Evolutionary conservation across 495 filamentous ascomycete species (phyloP).

Genomic region (Penicillium goetzii): DNA sequence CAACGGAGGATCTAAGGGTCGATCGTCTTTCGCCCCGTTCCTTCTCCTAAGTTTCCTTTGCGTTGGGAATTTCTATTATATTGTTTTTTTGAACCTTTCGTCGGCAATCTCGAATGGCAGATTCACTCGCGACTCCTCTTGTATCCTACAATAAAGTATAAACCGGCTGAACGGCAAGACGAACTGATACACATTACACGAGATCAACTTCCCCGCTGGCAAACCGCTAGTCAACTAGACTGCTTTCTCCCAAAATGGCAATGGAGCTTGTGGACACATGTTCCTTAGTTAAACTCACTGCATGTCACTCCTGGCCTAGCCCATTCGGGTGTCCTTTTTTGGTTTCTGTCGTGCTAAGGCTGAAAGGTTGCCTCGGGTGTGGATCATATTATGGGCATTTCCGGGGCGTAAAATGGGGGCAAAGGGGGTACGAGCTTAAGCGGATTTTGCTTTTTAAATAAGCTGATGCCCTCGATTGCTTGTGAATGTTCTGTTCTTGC

Average conservation of each 20-base stretch:
- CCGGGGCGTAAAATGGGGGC: background rate
- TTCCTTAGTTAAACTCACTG: background rate
- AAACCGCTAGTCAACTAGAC: background rate
- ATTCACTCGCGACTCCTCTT: background rate
- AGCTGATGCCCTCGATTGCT: background rate
- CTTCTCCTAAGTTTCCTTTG: background rate
- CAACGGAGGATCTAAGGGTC: background rate
- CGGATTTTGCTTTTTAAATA: background rate
- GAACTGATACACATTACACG: background rate
- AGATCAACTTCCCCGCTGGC: background rate
- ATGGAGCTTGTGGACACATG: slow-evolving; percentile 3
- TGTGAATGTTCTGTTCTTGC: background rate
- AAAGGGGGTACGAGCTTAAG: background rate
- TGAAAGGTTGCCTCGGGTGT: background rate
- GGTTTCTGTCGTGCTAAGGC: background rate
- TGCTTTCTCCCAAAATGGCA: background rate
- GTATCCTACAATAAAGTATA: background rate
- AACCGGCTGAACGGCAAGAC: background rate
- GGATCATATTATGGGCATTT: background rate
- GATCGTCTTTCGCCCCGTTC: background rate
- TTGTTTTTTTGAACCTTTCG: background rate
- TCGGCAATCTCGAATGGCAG: background rate
- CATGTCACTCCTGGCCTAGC: background rate
- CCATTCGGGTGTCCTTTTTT: background rate
- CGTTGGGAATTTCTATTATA: background rate